Conservation (phyloP, 2,329 filamentous ascomycete species). For the Purpureocillium takamizusanense region DNA sequence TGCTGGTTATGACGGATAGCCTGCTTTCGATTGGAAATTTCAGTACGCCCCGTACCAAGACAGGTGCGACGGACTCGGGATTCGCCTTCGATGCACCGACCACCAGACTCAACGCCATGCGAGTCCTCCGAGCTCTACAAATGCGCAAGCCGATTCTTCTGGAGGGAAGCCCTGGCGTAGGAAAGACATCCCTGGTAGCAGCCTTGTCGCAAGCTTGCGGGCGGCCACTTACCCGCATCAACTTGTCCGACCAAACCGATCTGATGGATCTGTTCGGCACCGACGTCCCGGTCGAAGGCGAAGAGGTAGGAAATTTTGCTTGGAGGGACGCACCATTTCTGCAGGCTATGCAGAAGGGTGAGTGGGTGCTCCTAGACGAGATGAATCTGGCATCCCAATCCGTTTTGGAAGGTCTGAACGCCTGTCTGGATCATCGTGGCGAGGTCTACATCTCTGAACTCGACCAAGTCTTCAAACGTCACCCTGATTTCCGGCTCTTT, state of each 20-base stretch:
- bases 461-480: slow-evolving; percentile 85
- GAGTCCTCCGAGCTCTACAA: slow-evolving; percentile 81
- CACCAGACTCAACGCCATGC: slow-evolving; percentile 81
- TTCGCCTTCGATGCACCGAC: slow-evolving; percentile 79
- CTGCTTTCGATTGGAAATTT: slow-evolving; percentile 67
- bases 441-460: slow-evolving; percentile 94
- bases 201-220: slow-evolving; percentile 75
- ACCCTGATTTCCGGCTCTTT: slow-evolving; percentile 87
- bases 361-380: slow-evolving; percentile 95
- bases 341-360: slow-evolving; percentile 90
- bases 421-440: slow-evolving; percentile 91
- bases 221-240: slow-evolving; percentile 81
- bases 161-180: slow-evolving; percentile 95
- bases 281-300: slow-evolving; percentile 91
- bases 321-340: slow-evolving; percentile 96
- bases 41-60: slow-evolving; percentile 44
- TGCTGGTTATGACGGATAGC: slow-evolving; percentile 42
- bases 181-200: slow-evolving; percentile 88
- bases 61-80: slow-evolving; percentile 21
- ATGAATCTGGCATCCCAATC: slow-evolving; percentile 98
- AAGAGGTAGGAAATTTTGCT: slow-evolving; percentile 78
- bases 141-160: slow-evolving; percentile 85
- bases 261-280: slow-evolving; percentile 96
- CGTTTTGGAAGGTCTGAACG: slow-evolving; percentile 90
- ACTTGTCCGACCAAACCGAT: slow-evolving; percentile 95